A percentile compares a stretch with the other conserved stretches of the same genome.
Conservation (phyloP, 768 basidiomycete species). For the Piloderma croceum region DNA sequence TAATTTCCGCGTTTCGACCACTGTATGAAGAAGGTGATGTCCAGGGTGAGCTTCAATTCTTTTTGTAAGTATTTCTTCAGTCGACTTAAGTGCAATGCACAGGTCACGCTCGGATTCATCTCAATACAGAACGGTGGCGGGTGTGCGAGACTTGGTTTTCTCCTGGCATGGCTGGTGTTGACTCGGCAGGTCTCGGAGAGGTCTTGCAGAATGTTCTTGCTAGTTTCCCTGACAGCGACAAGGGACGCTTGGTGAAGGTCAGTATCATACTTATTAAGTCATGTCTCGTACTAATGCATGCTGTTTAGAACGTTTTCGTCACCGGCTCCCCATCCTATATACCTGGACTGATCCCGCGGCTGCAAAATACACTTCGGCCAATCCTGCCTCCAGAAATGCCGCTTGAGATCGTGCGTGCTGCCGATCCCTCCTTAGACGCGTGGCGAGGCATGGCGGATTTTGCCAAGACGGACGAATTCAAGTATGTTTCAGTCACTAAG, state of each 20-base stretch:
- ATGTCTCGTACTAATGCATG: neutral
- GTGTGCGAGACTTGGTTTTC: conserved; percentile 92
- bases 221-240: conserved; percentile 62
- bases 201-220: conserved; percentile 79
- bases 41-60: conserved; percentile 37
- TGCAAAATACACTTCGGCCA: conserved; percentile 73
- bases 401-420: conserved; percentile 57
- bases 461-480: conserved; percentile 51
- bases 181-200: conserved; percentile 92
- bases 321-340: conserved; percentile 79
- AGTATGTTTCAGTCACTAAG: conserved; percentile 53
- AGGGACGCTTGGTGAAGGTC: conserved; percentile 75
- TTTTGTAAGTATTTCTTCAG: neutral
- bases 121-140: conserved; percentile 86
- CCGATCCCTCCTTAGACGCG: conserved; percentile 67
- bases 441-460: conserved; percentile 92
- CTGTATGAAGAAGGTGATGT: conserved; percentile 71
- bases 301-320: conserved; percentile 77
- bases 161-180: conserved; percentile 90
- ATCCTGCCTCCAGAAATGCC: conserved; percentile 80
- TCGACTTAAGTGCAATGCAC: conserved; percentile 1
- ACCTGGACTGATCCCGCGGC: conserved; percentile 59
- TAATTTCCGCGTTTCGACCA: conserved; percentile 82
- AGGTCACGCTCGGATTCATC: conserved; percentile 74
- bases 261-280: too few species aligned